Evolutionary conservation across 2,329 filamentous ascomycete species (phyloP).

Genomic region (Amesomyces nigricolor): DNA sequence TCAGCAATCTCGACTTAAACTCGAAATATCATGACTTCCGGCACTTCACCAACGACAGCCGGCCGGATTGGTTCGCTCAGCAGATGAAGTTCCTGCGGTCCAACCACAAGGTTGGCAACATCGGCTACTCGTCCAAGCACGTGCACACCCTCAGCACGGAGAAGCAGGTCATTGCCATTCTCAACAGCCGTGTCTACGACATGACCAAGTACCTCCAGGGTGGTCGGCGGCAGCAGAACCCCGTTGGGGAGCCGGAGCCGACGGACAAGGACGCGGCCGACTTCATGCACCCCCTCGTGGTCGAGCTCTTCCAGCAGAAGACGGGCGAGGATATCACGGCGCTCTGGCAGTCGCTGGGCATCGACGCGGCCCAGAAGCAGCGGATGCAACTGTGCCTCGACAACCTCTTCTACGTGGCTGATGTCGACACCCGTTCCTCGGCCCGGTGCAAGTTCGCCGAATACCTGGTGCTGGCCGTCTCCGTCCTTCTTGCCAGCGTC

Average conservation of each 20-base stretch:
- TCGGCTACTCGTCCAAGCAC: conserved; percentile 78
- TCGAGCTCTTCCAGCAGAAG: conserved; percentile 69
- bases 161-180: conserved; percentile 65
- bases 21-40: conserved; percentile 89
- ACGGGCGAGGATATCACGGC: conserved; percentile 77
- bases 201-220: conserved; percentile 76
- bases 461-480: conserved; percentile 84
- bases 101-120: conserved; percentile 77
- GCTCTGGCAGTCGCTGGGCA: conserved; percentile 66
- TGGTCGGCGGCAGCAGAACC: conserved; percentile 60
- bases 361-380: conserved; percentile 51
- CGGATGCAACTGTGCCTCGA: conserved; percentile 81
- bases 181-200: conserved; percentile 80
- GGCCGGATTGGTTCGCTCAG: conserved; percentile 89
- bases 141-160: conserved; percentile 63
- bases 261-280: conserved; percentile 50
- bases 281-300: conserved; percentile 75
- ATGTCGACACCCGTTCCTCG: conserved; percentile 87
- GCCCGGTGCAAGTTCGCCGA: conserved; percentile 77
- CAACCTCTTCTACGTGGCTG: conserved; percentile 90
- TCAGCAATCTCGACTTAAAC: conserved; percentile 65
- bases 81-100: conserved; percentile 72
- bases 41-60: conserved; percentile 70
- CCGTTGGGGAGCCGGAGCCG: conserved; percentile 45
- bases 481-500: conserved; percentile 70